These are phyloP conservation scores for Clonostachys solani DNA, from an alignment of 2,329 filamentous ascomycete genomes.

Conservation along the genomic window DNA sequence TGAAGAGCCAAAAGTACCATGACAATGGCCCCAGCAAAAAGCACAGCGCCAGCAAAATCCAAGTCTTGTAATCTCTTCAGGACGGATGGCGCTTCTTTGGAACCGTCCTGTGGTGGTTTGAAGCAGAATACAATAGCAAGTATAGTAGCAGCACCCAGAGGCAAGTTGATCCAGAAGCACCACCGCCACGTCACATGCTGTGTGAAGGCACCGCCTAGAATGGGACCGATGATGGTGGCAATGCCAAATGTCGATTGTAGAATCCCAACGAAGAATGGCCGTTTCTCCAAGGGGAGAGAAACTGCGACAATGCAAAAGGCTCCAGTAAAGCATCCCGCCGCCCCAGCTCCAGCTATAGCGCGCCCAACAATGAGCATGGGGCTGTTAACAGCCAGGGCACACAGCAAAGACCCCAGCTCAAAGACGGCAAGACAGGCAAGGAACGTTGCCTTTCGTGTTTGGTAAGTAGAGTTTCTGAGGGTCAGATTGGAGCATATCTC, in stretches of 20 bases:
- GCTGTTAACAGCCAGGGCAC: constrained; percentile 3
- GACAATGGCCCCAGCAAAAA: constrained; percentile 46
- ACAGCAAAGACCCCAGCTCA: constrained; percentile 5
- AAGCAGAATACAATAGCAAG: constrained; percentile 41
- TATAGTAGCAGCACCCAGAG: constrained; percentile 42
- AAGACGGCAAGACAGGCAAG: constrained; percentile 4
- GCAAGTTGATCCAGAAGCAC: constrained; percentile 36
- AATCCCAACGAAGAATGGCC: constrained; percentile 5
- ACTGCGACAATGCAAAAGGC: not conserved
- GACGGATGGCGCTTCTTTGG: constrained; percentile 24
- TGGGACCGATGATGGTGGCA: constrained; percentile 13
- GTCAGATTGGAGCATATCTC: no score
- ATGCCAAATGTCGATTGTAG: constrained; percentile 13
- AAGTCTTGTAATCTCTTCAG: constrained; percentile 35
- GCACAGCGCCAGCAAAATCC: constrained; percentile 40
- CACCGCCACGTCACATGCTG: constrained; percentile 15
- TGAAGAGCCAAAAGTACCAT: constrained; percentile 51
- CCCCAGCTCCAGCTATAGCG: constrained; percentile 1
- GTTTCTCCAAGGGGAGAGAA: not conserved
- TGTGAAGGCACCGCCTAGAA: constrained; percentile 16
- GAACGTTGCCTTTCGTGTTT: constrained; percentile 23
- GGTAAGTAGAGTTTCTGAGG: constrained; percentile 33
- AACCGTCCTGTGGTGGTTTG: constrained; percentile 28
- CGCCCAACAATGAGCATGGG: constrained; percentile 6
- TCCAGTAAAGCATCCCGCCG: not conserved